Base-by-base conservation (phyloP, 2,329 filamentous ascomycete genomes). In the Diplodia corticola region DNA sequence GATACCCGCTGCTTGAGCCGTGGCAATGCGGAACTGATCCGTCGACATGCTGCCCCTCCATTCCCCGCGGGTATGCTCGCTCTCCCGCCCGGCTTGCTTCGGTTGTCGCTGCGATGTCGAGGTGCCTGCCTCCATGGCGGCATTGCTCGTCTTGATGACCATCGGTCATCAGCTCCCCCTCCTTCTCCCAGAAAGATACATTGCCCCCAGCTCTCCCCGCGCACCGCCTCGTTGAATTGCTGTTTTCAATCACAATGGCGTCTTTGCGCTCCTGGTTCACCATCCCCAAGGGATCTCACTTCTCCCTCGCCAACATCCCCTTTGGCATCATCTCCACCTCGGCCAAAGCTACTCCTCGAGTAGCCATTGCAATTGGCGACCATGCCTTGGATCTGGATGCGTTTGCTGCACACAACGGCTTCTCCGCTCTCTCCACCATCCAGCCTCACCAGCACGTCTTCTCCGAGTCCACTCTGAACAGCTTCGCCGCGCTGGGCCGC, bases 251-350 rank as follows among this genome's bases (percentile, higher is more conserved):
- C 64, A 48, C 67, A 68, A 78, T 78, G 77, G 63, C 77, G 68
- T 67, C 76, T 12, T 70, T 77, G 30, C 70, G 70, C 33, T 88
- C 85, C 64, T 89, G 87, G 87, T 80, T 89, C 65, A 77, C 77
- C 59, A 87, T 89, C 67, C 84, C 87, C 54, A 80, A 81, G 63
- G 80, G 82, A 66, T 89, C 85, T 66, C 87, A 88, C 72, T 93
- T 93, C 78, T 91, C 91, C 9, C 80, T 94, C 61, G 87, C 89
- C 73, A 95, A 95, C 75, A 89, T 95, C 64, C 91, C 91, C 1
- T 94, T 94, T 73, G 91, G 91, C 72, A 88, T 95, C 80, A 91
- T 95, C 74, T 89, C 88, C 33, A 89, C 89, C 0, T 69, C 82
- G 2, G 76, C 81, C 5, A 82, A 86, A 67, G 72, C 82, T 12